A percentile compares a stretch with the other conserved stretches of the same genome.
These are phyloP conservation scores for Tylopilus sp. DNA, from an alignment of 768 basidiomycete species.

Conservation along the genomic window DNA sequence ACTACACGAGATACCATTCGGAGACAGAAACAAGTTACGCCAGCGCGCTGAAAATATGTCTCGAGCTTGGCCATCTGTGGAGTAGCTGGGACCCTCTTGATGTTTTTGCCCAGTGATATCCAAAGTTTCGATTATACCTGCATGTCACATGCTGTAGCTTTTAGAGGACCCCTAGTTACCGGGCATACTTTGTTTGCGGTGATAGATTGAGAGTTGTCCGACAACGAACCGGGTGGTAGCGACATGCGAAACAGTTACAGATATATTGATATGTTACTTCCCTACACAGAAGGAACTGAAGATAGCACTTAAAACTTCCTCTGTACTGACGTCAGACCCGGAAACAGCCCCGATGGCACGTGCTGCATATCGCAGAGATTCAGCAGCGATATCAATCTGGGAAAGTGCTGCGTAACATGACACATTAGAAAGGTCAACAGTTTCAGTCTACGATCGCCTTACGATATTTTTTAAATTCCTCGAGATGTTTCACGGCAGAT, in stretches of 20 bases:
- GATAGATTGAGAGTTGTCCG: conserved; percentile 1
- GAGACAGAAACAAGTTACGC: conserved; percentile 27
- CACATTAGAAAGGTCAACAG: background rate
- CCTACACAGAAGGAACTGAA: conserved; percentile 91
- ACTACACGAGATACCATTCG: conserved; percentile 29
- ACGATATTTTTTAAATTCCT: conserved; percentile 32
- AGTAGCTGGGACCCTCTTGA: background rate
- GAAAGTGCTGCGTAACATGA: conserved; percentile 42
- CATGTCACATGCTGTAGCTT: background rate
- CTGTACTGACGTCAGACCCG: conserved; percentile 67
- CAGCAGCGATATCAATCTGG: conserved; percentile 81
- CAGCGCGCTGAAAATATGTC: conserved; percentile 16
- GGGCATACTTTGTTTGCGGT: background rate
- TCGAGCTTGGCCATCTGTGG: conserved; percentile 13
- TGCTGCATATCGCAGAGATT: conserved; percentile 85
- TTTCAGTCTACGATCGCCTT: conserved; percentile 7
- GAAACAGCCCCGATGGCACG: conserved; percentile 82
- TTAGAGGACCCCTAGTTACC: background rate
- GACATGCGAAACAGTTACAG: background rate
- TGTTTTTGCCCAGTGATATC: background rate
- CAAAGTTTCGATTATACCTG: conserved; percentile 4
- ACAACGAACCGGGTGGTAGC: background rate
- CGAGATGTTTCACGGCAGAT: conserved; percentile 44
- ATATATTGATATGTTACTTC: conserved; percentile 45
- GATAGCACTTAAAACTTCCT: conserved; percentile 79